phyloP scores from a whole-genome alignment of 306 rosid genomes.

The Casuarina equisetifolia region DNA sequence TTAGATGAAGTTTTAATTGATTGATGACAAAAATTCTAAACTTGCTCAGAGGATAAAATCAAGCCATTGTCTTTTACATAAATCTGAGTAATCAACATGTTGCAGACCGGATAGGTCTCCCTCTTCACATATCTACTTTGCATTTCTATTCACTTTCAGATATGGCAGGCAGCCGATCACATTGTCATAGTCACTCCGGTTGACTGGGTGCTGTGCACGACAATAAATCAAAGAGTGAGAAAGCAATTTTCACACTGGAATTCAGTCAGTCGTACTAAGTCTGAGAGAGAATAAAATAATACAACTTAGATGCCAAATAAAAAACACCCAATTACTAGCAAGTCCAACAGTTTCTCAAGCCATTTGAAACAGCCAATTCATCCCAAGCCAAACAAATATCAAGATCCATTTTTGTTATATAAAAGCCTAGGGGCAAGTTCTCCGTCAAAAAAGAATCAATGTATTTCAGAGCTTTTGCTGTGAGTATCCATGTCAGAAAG shows the following conservation, averaged over 20 bases:
- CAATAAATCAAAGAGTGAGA: conserved; percentile 24
- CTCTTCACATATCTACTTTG: conserved; percentile 33
- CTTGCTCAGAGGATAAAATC: conserved; percentile 23
- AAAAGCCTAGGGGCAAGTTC: neutral
- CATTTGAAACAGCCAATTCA: neutral
- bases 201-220: conserved; percentile 56
- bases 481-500: neutral
- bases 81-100: conserved; percentile 17
- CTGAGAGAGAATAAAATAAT: neutral
- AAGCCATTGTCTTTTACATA: neutral
- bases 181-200: conserved; percentile 87
- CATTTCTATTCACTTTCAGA: conserved; percentile 81
- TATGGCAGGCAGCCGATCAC: conserved; percentile 87
- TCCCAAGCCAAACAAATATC: neutral
- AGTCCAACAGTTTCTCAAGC: neutral
- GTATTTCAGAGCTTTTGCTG: neutral
- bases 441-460: neutral
- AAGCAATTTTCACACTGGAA: conserved; percentile 9
- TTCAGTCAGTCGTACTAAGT: neutral
- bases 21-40: neutral
- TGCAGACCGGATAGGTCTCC: conserved; percentile 23
- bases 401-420: neutral
- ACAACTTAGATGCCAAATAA: neutral
- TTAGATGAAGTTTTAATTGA: neutral
- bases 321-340: too few relatives aligned